Conservation (phyloP, 352 stramenopile species). For the Phytophthora pisi region DNA sequence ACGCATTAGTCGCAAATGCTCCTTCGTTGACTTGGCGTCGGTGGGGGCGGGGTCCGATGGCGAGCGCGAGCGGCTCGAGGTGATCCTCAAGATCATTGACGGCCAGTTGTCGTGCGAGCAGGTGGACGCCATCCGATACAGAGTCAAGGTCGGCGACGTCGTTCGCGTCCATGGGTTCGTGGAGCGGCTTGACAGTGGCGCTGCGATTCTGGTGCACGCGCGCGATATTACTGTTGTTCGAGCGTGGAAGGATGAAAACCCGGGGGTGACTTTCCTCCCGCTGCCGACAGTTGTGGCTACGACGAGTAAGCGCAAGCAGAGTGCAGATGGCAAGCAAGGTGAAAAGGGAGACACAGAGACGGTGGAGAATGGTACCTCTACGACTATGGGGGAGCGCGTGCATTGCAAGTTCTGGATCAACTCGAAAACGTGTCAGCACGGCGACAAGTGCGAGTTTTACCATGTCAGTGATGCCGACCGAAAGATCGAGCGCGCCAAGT, state of each 20-base stretch:
- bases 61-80: slow-evolving; percentile 56
- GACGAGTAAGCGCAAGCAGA: slow-evolving; percentile 13
- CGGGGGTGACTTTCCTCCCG: slow-evolving; percentile 63
- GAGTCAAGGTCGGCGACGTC: slow-evolving; percentile 71
- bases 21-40: slow-evolving; percentile 75
- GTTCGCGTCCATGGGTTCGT: slow-evolving; percentile 67
- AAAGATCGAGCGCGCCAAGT: slow-evolving; percentile 58
- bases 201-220: slow-evolving; percentile 51
- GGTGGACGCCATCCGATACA: slow-evolving; percentile 64
- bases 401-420: slow-evolving; percentile 90
- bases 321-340: slow-evolving; percentile 2
- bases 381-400: slow-evolving; percentile 12
- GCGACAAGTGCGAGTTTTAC: slow-evolving; percentile 68
- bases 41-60: slow-evolving; percentile 15
- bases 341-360: neutral
- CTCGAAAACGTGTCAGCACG: slow-evolving; percentile 69
- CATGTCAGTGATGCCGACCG: slow-evolving; percentile 55
- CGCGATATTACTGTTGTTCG: slow-evolving; percentile 43
- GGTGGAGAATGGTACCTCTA: neutral
- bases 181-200: slow-evolving; percentile 38
- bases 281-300: slow-evolving; percentile 45
- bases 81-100: slow-evolving; percentile 82
- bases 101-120: slow-evolving; percentile 65
- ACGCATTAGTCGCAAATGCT: slow-evolving; percentile 74
- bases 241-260: slow-evolving; percentile 63